A percentile compares a stretch with the other conserved stretches of the same genome.
phyloP scores from a whole-genome alignment of 1,284 basidiomycete species.

The Rhizoctonia solani region DNA sequence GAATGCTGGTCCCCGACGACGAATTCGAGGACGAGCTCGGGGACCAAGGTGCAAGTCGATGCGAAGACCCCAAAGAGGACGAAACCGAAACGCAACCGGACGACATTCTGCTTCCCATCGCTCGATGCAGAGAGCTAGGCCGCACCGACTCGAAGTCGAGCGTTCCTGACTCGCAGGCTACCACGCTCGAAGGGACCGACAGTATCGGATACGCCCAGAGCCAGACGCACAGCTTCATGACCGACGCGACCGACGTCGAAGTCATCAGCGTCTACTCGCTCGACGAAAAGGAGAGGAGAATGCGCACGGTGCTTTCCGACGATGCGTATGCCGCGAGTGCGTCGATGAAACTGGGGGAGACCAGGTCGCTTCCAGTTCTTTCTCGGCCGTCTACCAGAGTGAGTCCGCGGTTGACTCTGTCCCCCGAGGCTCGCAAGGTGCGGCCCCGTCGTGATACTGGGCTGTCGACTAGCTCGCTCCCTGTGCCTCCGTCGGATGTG shows the following conservation, averaged over 20 bases:
- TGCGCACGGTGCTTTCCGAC: background rate
- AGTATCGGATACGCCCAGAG: slow-evolving; percentile 15
- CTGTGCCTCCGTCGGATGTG: background rate
- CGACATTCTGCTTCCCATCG: no score
- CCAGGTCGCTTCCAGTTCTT: slow-evolving; percentile 8
- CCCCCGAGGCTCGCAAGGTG: background rate
- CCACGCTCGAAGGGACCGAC: slow-evolving; percentile 10
- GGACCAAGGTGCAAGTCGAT: no score
- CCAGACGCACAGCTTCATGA: background rate
- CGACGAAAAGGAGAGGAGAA: slow-evolving; percentile 1
- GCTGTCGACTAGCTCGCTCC: slow-evolving; percentile 3
- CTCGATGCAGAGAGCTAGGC: background rate
- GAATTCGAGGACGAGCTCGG: background rate
- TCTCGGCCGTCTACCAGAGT: background rate
- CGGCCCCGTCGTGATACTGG: background rate
- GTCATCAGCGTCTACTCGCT: background rate
- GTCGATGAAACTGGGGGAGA: slow-evolving; percentile 28
- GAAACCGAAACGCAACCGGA: background rate
- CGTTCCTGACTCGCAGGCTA: slow-evolving; percentile 10
- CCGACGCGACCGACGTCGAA: slow-evolving; percentile 22
- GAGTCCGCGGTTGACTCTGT: background rate
- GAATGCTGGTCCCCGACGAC: background rate
- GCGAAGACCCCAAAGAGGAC: no score
- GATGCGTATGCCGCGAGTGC: background rate
- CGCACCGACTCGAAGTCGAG: slow-evolving; percentile 11